Percentiles rank a stretch among this genome's conserved stretches.
phyloP scores from a whole-genome alignment of 306 rosid species.

The Dryas alaskensis region DNA sequence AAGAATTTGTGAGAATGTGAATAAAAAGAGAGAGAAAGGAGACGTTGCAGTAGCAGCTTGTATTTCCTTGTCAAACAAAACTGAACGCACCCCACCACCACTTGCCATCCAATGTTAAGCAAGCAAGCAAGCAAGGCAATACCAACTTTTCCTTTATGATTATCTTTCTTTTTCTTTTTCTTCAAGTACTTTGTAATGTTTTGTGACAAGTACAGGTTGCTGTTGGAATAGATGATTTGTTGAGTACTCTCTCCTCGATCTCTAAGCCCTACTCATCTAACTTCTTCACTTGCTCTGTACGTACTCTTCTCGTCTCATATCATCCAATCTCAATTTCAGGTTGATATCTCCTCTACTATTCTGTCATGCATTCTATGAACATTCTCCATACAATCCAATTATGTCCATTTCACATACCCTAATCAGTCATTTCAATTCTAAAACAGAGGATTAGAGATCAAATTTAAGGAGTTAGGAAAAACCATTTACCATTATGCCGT shows the following conservation, averaged over 20 bases:
- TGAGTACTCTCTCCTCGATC: conserved; percentile 33
- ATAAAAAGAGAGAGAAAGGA: conserved; percentile 12
- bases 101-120: conserved; percentile 36
- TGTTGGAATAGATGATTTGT: conserved; percentile 45
- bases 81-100: neutral
- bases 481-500: conserved; percentile 51
- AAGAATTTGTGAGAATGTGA: conserved; percentile 23
- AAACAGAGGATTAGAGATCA: conserved; percentile 6
- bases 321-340: conserved; percentile 26
- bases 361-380: conserved; percentile 10
- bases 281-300: conserved; percentile 59
- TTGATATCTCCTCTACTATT: conserved; percentile 10
- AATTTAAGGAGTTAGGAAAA: conserved; percentile 20
- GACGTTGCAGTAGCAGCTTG: conserved; percentile 37
- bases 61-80: conserved; percentile 57
- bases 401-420: conserved; percentile 25
- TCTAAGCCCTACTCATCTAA: conserved; percentile 29
- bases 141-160: conserved; percentile 50
- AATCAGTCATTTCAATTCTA: conserved; percentile 32
- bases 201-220: conserved; percentile 22
- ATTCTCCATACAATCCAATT: conserved; percentile 26
- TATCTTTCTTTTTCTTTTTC: conserved; percentile 52
- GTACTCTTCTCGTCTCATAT: conserved; percentile 32
- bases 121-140: conserved; percentile 24
- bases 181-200: conserved; percentile 58